Percentiles rank a stretch among this genome's conserved stretches.
phyloP scores from a whole-genome alignment of 1,139 yeast genomes.

The Magnusiomyces fungicola region DNA sequence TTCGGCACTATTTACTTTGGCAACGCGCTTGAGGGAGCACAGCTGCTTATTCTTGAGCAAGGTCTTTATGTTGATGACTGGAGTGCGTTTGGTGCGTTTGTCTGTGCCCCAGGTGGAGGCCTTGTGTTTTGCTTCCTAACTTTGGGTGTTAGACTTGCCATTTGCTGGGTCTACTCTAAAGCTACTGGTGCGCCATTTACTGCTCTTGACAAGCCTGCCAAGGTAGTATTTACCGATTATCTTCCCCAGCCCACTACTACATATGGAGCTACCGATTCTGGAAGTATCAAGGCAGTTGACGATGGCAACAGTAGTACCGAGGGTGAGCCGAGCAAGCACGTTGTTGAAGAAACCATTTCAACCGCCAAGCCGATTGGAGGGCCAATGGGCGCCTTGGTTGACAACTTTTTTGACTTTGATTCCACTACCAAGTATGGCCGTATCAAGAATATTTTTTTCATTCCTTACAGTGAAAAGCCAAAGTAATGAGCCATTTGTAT shows the following conservation, averaged over 20 bases:
- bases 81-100: conserved; percentile 94
- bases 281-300: background rate
- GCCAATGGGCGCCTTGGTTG: background rate
- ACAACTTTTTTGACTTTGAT: conserved; percentile 4
- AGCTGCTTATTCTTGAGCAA: conserved; percentile 59
- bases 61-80: conserved; percentile 82
- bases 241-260: background rate
- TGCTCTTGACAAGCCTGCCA: conserved; percentile 45
- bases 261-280: background rate
- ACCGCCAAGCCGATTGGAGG: background rate
- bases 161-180: conserved; percentile 36
- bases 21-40: conserved; percentile 71
- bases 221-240: background rate
- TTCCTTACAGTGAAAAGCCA: background rate
- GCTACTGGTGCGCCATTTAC: conserved; percentile 44
- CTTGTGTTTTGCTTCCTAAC: conserved; percentile 48
- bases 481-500: no score
- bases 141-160: conserved; percentile 44
- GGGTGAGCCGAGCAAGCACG: background rate
- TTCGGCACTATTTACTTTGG: conserved; percentile 77
- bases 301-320: background rate
- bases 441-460: background rate
- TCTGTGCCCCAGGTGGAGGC: conserved; percentile 83
- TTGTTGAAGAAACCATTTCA: background rate
- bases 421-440: background rate